Base-by-base conservation (phyloP, 768 basidiomycete species). In the Steccherinum ochraceum region DNA sequence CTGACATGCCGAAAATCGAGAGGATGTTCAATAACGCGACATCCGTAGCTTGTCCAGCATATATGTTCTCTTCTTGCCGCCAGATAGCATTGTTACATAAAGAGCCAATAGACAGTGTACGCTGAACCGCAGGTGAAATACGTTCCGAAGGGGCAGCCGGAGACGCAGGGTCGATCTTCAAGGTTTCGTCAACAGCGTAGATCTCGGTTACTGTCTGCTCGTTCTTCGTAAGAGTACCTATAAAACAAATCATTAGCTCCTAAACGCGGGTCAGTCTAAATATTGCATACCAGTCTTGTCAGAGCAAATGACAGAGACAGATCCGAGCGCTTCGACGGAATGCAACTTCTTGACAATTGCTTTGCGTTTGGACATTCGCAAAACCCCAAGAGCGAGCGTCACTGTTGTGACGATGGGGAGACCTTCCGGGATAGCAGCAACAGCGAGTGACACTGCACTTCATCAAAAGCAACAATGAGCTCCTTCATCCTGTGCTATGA, bases 351-450 rank as follows among this genome's bases (percentile, higher is more conserved):
- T 98, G 40, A 98, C 94, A 53, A 98, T 97, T 0, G 94, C 94
- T 54, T 93, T 95, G 20, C 92, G 81, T 58, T 89, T 90, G 0
- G 92, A 83, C 95, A 97, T 97, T 10, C 95, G 71, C 57, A 96
- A 67, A 2, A 98, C 94, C 40, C 94, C 94, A 23, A 98, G 76
- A 1, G 95, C 95, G 35, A 98, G 81, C 3, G 95, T 98, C 20
- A 98, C 94, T 0, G 94, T 98, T 0, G 95, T 97, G 21, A 98
- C 94, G 52, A 98, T 96, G 0, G 94, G 94, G 13, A 98, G 70
- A 12, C 94, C 94, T 71, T 98, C 94, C 0, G 94, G 94, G 55
- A 98, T 98, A 41, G 94, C 94, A 50, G 94, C 94, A n/a, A 98
- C 94, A 24, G 94, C 94, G 54, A 98, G 79, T 1, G 94, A 98